phyloP scores from a whole-genome alignment of 192 early-diverging fungal genomes.

The Linnemannia elongata region DNA sequence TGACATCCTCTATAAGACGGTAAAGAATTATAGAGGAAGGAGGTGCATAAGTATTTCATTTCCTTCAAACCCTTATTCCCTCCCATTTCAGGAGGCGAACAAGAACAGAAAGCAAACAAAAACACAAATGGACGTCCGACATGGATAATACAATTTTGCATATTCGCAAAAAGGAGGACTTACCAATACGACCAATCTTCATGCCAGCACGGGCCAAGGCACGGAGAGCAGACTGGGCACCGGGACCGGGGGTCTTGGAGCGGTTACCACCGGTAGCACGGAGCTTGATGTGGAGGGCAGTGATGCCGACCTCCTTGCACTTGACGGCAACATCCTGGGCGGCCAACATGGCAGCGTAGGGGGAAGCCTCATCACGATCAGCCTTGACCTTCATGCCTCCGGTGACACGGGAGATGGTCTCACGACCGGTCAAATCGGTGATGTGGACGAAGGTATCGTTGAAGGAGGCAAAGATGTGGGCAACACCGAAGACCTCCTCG shows the following conservation, averaged over 20 bases:
- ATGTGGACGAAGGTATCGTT: slow-evolving; percentile 99
- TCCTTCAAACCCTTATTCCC: neutral
- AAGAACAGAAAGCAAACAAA: slow-evolving; percentile 21
- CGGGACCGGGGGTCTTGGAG: slow-evolving; percentile 97
- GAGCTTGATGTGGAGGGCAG: slow-evolving; percentile 99
- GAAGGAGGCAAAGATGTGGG: slow-evolving; percentile 99
- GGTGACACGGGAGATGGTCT: slow-evolving; percentile 99
- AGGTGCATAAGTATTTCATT: slow-evolving; percentile 35
- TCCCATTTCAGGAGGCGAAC: neutral
- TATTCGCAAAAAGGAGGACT: slow-evolving; percentile 23
- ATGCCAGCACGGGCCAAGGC: slow-evolving; percentile 98
- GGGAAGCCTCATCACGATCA: slow-evolving; percentile 99
- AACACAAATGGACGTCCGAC: slow-evolving; percentile 93
- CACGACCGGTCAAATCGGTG: slow-evolving; percentile 99
- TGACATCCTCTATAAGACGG: slow-evolving; percentile 86
- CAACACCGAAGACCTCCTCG: slow-evolving; percentile 99
- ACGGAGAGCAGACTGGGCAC: slow-evolving; percentile 98
- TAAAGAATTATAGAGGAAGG: slow-evolving; percentile 42
- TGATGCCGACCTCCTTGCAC: slow-evolving; percentile 99
- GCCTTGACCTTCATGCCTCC: slow-evolving; percentile 99
- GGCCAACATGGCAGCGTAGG: slow-evolving; percentile 99
- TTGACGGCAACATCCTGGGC: slow-evolving; percentile 98
- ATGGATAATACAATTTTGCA: slow-evolving; percentile 45
- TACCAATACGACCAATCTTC: slow-evolving; percentile 97
- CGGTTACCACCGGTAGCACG: slow-evolving; percentile 99